phyloP scores from a whole-genome alignment of 768 basidiomycete species.

The Gymnopilus junonius region DNA sequence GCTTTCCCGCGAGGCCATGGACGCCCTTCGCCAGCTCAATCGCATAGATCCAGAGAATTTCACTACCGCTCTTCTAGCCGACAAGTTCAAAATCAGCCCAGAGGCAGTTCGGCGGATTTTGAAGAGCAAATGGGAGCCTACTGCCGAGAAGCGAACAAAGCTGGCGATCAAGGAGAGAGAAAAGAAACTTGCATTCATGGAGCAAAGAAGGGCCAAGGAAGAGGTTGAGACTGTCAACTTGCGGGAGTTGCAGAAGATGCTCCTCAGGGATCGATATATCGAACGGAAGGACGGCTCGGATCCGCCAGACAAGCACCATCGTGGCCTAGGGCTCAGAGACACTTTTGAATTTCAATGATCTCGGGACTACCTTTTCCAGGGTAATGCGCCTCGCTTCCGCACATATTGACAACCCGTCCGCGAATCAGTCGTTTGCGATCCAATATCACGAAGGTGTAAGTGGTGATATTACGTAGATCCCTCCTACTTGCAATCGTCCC shows the following conservation, averaged over 20 bases:
- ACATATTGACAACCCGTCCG: conserved; percentile 16
- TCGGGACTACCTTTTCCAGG: conserved; percentile 4
- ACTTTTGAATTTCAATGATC: conserved; percentile 46
- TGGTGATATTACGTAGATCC: conserved; percentile 24
- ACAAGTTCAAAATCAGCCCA: conserved; percentile 77
- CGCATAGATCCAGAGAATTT: conserved; percentile 65
- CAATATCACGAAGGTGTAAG: conserved; percentile 7
- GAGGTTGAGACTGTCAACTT: conserved; percentile 28
- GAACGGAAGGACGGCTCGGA: conserved; percentile 14
- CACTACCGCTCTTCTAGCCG: conserved; percentile 69
- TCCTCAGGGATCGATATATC: conserved; percentile 17
- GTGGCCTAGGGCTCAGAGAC: conserved; percentile 35
- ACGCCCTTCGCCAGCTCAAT: conserved; percentile 72
- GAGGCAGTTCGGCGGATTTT: conserved; percentile 84
- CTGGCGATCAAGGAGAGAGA: conserved; percentile 56
- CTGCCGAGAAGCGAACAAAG: conserved; percentile 52
- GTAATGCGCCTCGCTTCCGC: conserved; percentile 21
- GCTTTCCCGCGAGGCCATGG: conserved; percentile 84
- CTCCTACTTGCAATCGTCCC: conserved; percentile 16
- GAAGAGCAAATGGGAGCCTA: conserved; percentile 74
- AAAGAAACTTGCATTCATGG: conserved; percentile 42
- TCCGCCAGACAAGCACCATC: conserved; percentile 14
- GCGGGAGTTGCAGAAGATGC: conserved; percentile 17
- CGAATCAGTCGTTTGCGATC: conserved; percentile 14
- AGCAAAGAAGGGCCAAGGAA: conserved; percentile 43